Base-by-base conservation (phyloP, 2,329 filamentous ascomycete species). In the Aspergillus jensenii region DNA sequence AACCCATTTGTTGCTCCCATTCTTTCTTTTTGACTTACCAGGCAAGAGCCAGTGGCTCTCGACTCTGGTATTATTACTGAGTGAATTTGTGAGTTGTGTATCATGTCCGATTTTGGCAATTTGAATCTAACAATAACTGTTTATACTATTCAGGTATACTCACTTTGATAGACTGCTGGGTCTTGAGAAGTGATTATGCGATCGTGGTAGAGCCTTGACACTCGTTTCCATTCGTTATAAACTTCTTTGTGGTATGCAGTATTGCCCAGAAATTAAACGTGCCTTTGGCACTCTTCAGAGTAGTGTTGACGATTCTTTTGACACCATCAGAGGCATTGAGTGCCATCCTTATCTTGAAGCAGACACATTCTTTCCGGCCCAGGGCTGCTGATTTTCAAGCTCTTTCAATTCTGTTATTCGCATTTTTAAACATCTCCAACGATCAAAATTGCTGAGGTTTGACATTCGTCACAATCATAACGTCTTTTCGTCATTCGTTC, bases 1-100 rank as follows among this genome's bases (percentile, higher is more conserved):
- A 19, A 23, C 19, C 51, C 40, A 4, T 23, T 31, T 19, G 45
- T 27, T 35, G 9, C n/a, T 48, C n/a, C n/a, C 27, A 31, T 46
- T 58, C 55, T 50, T 46, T 65, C 46, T 59, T 60, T 62, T 63
- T 56, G 58, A 46, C 60, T 61, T 59, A 43, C 39, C 37, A 57
- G 21, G 31, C 52, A 61, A 66, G 69, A 61, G 71, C 70, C 69
- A 62, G 70, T 69, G 54, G 68, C 70, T 73, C 68, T 56, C 48
- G 45, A 9, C 55, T 47, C 47, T 47, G 56, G 54, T 55, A 53
- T 58, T 55, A 53, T 58, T 54, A 50, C 43, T 52, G 49, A 27
- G 54, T 55, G 52, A 58, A 48, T 57, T 40, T 52, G 65, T 68
- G 62, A 65, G 61, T 65, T 54, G 49, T 62, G 52, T 60, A 60